Base-by-base conservation (phyloP, 768 basidiomycete genomes). In the Suillus alpinus region DNA sequence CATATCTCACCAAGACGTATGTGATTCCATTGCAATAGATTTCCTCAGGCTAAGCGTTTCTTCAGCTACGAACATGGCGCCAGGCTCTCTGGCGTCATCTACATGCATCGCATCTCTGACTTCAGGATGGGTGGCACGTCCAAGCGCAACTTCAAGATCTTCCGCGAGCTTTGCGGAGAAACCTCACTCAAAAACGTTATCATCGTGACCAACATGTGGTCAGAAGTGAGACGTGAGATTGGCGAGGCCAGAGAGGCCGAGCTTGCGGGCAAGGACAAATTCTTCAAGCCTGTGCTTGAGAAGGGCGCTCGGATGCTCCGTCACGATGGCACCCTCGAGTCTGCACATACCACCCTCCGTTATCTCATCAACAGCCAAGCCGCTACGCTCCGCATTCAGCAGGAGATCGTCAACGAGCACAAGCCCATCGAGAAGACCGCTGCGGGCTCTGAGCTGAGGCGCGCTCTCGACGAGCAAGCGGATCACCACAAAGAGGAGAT, bases 201-300 rank as follows among this genome's bases (percentile, higher is more conserved):
- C 31, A 77, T 86, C 61, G 78, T 79, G 55, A 84, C 84, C 49
- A 85, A 76, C 40, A 84, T 80, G 81, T 84, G 84, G 83, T 77
- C 74, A 5, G 71, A 75, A 61, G 76, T 82, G 41, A 71, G 71
- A 50, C 66, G 63, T 44, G 72, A 73, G 47, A 36, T 76, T n/a
- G 81, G 80, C 6, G 68, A 74, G 60, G 70, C 70, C 3, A 74
- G 84, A 29, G 84, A 86, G 64, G 60, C 58, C 0, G 83, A 85
- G 64, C 78, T 86, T 20, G 68, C 69, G 31, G 57, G 3, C 44
- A 72, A 75, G 31, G 72, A 73, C 60, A 75, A 75, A 40, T 86
- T 84, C 69, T 86, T 84, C 73, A 82, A 83, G 58, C 75, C 78
- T 12, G 81, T 77, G 2, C 71, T 85, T 12, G 78, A 81, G 26